These are phyloP conservation scores for Phragmites australis DNA, from an alignment of 176 grass and related monocot genomes.

Conservation along the genomic window DNA sequence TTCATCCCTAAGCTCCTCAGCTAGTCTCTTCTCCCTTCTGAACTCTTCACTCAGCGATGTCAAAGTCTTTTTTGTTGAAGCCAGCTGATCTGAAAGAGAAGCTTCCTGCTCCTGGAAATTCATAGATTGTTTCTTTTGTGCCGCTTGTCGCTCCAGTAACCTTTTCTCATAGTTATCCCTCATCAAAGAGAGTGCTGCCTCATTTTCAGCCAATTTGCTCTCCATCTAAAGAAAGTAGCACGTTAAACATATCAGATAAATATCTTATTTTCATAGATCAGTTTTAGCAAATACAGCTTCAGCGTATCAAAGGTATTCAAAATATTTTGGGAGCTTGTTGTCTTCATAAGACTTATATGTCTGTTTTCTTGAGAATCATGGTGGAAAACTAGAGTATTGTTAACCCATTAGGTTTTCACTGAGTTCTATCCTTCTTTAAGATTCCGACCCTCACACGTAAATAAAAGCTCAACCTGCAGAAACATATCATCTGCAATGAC, in stretches of 20 bases:
- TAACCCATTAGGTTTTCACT: background rate
- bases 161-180: conserved; percentile 74
- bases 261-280: background rate
- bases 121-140: conserved; percentile 57
- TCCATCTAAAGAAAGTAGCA: conserved; percentile 66
- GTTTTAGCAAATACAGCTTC: conserved; percentile 23
- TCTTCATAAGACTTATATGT: background rate
- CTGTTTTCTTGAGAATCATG: conserved; percentile 17
- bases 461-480: background rate
- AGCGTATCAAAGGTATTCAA: conserved; percentile 14
- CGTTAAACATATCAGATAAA: conserved; percentile 28
- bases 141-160: conserved; percentile 59
- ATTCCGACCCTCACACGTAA: background rate
- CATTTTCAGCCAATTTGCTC: conserved; percentile 70
- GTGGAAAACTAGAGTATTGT: background rate
- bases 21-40: conserved; percentile 54
- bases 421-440: background rate
- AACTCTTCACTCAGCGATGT: conserved; percentile 69
- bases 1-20: conserved; percentile 69
- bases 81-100: conserved; percentile 62
- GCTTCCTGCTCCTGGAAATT: conserved; percentile 74
- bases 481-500: background rate
- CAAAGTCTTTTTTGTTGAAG: conserved; percentile 60
- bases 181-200: conserved; percentile 61
- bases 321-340: conserved; percentile 27